phyloP scores from a whole-genome alignment of 331 rosid genomes.

The Pyracantha coccinea region DNA sequence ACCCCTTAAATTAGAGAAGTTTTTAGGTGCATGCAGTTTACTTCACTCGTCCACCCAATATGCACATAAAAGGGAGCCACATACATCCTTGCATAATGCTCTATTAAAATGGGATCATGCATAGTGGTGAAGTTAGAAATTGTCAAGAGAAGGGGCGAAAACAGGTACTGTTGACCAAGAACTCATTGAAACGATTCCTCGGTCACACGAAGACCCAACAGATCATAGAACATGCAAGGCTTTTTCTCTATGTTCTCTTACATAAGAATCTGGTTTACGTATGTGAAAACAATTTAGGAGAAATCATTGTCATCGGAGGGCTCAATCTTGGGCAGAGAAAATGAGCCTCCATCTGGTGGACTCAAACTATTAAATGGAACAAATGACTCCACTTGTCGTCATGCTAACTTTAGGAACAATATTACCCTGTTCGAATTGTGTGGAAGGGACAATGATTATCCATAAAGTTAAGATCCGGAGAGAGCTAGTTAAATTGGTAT shows the following conservation, averaged over 20 bases:
- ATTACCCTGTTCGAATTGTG: slow-evolving; percentile 1
- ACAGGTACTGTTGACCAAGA: slow-evolving; percentile 22
- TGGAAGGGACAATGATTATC: slow-evolving; percentile 2
- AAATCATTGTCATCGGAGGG: slow-evolving; percentile 48
- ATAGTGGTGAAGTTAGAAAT: too few species aligned
- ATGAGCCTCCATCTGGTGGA: not conserved
- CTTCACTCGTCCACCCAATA: too few species aligned
- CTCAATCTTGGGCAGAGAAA: slow-evolving; percentile 1
- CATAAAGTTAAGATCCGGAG: slow-evolving; percentile 18
- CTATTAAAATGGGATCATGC: too few species aligned
- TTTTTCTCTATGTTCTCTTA: slow-evolving; percentile 57
- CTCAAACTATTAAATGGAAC: not conserved
- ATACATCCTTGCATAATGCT: too few species aligned
- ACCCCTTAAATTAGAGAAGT: too few species aligned
- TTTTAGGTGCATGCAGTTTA: too few species aligned
- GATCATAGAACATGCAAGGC: slow-evolving; percentile 61
- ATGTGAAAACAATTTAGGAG: slow-evolving; percentile 42
- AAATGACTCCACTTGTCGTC: slow-evolving; percentile 1
- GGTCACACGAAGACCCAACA: slow-evolving; percentile 38
- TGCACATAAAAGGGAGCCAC: too few species aligned
- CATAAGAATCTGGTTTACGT: slow-evolving; percentile 51
- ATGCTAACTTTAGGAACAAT: not conserved
- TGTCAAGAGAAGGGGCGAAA: slow-evolving; percentile 3
- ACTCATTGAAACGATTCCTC: slow-evolving; percentile 65
- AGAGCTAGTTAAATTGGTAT: slow-evolving; percentile 11